Evolutionary conservation across 192 early-diverging fungal genomes (phyloP), one percentile per base, ranked within the genome.

Genomic region (Dissophora globulifera): DNA sequence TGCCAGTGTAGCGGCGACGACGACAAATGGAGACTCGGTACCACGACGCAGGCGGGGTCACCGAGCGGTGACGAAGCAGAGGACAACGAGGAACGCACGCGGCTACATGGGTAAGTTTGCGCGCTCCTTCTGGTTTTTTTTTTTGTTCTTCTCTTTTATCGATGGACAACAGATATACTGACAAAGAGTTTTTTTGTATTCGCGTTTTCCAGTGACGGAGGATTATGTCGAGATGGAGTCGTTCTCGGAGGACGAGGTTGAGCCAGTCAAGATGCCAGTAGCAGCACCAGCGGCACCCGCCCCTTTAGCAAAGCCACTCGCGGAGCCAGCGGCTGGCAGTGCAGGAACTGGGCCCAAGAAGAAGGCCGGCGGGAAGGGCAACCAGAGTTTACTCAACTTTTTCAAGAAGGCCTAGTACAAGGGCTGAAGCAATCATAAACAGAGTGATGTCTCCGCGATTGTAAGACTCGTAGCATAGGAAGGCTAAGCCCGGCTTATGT

Each of bases 331-430:
- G 22, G 27, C 30, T n/a, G 43, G 6, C 17, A 3, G 35, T 38
- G 50, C 35, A 33, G 48, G 26, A 38, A 13, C n/a, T n/a, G n/a
- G n/a, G n/a, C n/a, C 62, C 11, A 75, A 76, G 53, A 76, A 76
- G 47, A 59, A 53, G 11, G 46, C 27, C 1, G 72, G 63, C 8
- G 30, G 52, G n/a, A n/a, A n/a, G 49, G 72, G 72, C 2, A 76
- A 76, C 19, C 72, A 76, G 35, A 76, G 58, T 20, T 25, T 76
- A 17, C 58, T 76, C 33, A 76, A 76, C 71, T 75, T 75, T 67
- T 76, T 76, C 47, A 45, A 38, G 35, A 38, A 38, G n/a, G n/a
- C n/a, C n/a, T n/a, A n/a, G n/a, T n/a, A n/a, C n/a, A n/a, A n/a
- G n/a, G n/a, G n/a, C n/a, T n/a, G n/a, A n/a, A n/a, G n/a, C n/a